Evolutionary conservation across 2,329 filamentous ascomycete species (phyloP).

Genomic region (Pleochaeta shiraiana): DNA sequence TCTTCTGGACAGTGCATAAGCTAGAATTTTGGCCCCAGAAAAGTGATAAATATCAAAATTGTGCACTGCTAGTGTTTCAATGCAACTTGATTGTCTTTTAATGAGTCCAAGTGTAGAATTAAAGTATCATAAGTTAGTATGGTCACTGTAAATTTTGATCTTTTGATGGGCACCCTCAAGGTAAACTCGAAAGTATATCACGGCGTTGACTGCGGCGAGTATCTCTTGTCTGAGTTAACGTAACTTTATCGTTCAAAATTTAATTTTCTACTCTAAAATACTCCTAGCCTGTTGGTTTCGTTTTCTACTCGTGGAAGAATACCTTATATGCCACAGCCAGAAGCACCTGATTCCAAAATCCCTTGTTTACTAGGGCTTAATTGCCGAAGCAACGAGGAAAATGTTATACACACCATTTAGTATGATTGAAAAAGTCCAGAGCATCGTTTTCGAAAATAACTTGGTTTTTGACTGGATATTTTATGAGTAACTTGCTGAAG

Average conservation of each 20-base stretch:
- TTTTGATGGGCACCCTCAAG: neutral
- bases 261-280: neutral
- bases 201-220: neutral
- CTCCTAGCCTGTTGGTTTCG: neutral
- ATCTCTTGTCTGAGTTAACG: neutral
- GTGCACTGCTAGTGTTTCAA: neutral
- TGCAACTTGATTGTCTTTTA: neutral
- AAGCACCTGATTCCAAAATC: neutral
- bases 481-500: neutral
- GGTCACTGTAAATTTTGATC: neutral
- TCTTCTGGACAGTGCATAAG: neutral
- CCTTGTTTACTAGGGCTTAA: neutral
- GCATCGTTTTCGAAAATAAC: neutral
- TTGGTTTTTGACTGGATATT: neutral
- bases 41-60: conserved; percentile 3
- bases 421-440: neutral
- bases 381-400: neutral
- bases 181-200: neutral
- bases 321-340: neutral
- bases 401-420: neutral
- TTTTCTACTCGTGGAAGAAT: neutral
- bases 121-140: neutral
- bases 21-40: neutral
- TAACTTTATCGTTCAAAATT: neutral
- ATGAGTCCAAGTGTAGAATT: neutral